Conservation (phyloP, 116 monocot genomes). For the Trichopus zeylanicus region DNA sequence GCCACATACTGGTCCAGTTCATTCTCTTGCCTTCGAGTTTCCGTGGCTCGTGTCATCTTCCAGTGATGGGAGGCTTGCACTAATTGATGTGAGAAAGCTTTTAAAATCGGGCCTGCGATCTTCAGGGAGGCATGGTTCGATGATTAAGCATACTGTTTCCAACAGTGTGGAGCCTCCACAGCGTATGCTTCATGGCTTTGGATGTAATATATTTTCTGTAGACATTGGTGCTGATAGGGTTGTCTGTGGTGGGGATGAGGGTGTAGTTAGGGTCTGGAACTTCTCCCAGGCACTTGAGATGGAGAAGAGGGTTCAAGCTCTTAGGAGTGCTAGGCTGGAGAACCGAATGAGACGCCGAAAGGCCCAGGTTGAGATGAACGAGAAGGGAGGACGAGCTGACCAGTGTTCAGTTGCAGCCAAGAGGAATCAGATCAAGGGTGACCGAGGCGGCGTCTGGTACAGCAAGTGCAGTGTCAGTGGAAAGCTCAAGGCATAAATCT, state of each 20-base stretch:
- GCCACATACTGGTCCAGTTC: conserved; percentile 61
- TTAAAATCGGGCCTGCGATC: conserved; percentile 18
- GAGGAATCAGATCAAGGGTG: conserved; percentile 45
- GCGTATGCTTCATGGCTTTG: conserved; percentile 82
- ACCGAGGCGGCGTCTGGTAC: conserved; percentile 49
- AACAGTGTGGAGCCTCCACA: conserved; percentile 65
- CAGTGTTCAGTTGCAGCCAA: conserved; percentile 50
- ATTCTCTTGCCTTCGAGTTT: conserved; percentile 87
- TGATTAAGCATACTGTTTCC: conserved; percentile 1
- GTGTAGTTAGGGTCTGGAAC: conserved; percentile 79
- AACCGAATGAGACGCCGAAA: conserved; percentile 79
- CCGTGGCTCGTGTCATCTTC: conserved; percentile 91
- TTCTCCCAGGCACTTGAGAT: conserved; percentile 84
- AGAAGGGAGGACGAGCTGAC: conserved; percentile 35
- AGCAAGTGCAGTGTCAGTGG: conserved; percentile 37
- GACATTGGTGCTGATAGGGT: conserved; percentile 73
- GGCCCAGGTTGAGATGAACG: conserved; percentile 59
- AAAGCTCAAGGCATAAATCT: conserved; percentile 53
- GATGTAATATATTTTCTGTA: conserved; percentile 56
- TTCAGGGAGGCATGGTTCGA: conserved; percentile 5
- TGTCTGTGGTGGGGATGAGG: conserved; percentile 81
- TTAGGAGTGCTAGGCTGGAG: conserved; percentile 49
- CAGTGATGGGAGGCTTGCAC: conserved; percentile 67
- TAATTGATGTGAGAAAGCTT: conserved; percentile 80
- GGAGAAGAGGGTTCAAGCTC: conserved; percentile 60